phyloP scores from a whole-genome alignment of 1,139 yeast species.

The Scheffersomyces quercinus region DNA sequence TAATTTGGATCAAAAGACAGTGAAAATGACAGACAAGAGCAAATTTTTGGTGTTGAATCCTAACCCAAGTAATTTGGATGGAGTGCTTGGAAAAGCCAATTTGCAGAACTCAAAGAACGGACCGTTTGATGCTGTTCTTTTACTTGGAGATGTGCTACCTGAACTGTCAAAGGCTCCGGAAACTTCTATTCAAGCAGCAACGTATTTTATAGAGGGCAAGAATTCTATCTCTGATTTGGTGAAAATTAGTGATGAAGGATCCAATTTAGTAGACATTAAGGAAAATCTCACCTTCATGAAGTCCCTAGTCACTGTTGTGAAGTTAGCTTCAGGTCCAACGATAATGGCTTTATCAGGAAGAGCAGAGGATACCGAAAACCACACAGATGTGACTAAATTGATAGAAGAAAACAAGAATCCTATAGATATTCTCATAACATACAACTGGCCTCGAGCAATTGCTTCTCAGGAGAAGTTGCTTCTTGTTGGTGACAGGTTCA shows the following conservation, averaged over 20 bases:
- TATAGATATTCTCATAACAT: constrained; percentile 59
- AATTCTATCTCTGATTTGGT: constrained; percentile 11
- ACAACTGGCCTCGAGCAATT: constrained; percentile 60
- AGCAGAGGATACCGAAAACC: constrained; percentile 18
- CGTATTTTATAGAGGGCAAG: constrained; percentile 31
- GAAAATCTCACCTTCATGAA: constrained; percentile 22
- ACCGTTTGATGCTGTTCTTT: constrained; percentile 58
- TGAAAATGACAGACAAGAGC: constrained; percentile 10
- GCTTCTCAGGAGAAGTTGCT: constrained; percentile 41
- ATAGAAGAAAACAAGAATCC: constrained; percentile 13
- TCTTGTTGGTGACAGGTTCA: constrained; percentile 33
- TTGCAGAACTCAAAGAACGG: constrained; percentile 57
- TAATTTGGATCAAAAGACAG: no score
- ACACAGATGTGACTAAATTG: constrained; percentile 8
- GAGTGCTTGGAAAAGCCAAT: constrained; percentile 50
- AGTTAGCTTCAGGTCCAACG: constrained; percentile 44
- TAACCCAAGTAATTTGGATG: constrained; percentile 34
- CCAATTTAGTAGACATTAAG: constrained; percentile 16
- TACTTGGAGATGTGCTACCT: constrained; percentile 50
- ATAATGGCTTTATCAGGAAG: constrained; percentile 46
- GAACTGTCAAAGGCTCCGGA: constrained; percentile 14
- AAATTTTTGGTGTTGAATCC: constrained; percentile 56
- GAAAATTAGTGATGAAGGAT: neutral
- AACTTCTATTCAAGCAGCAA: constrained; percentile 23
- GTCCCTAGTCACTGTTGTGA: constrained; percentile 32